These are phyloP conservation scores for Phalaenopsis hybrid DNA, from an alignment of 116 monocot species.

Conservation along the genomic window DNA sequence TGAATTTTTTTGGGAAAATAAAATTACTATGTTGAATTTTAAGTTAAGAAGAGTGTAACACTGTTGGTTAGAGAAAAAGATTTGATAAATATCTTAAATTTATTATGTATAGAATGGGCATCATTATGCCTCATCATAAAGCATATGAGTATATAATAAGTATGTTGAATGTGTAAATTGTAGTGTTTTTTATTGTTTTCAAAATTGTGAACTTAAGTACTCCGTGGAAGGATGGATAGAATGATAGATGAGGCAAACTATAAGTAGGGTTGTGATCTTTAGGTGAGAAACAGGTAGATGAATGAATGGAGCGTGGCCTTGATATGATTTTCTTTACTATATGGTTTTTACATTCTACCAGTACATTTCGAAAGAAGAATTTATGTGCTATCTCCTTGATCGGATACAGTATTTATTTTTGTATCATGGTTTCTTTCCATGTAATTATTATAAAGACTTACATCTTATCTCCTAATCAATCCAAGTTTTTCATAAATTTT, in stretches of 20 bases:
- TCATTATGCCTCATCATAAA: too few species aligned
- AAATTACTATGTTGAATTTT: too few species aligned
- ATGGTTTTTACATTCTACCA: neutral
- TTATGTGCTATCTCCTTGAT: neutral
- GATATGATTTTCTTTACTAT: neutral
- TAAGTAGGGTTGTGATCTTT: neutral
- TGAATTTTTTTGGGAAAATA: too few species aligned
- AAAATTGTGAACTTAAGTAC: too few species aligned
- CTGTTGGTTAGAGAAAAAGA: too few species aligned
- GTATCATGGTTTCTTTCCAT: neutral
- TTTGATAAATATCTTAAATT: too few species aligned
- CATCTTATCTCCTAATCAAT: neutral
- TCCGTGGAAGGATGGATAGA: too few species aligned
- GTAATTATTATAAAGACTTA: neutral
- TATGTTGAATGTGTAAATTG: too few species aligned
- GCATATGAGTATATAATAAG: too few species aligned
- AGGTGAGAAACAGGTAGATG: neutral
- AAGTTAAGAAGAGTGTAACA: too few species aligned
- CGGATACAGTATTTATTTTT: neutral
- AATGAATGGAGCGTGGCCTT: neutral
- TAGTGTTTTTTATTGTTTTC: too few species aligned
- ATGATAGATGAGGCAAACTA: neutral
- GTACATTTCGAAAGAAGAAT: neutral
- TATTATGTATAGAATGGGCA: too few species aligned
- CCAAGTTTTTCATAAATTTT: neutral